Evolutionary conservation across 2,329 filamentous ascomycete genomes (phyloP), one percentile per base, ranked within the genome.

Genomic region (Botrytis squamosa): DNA sequence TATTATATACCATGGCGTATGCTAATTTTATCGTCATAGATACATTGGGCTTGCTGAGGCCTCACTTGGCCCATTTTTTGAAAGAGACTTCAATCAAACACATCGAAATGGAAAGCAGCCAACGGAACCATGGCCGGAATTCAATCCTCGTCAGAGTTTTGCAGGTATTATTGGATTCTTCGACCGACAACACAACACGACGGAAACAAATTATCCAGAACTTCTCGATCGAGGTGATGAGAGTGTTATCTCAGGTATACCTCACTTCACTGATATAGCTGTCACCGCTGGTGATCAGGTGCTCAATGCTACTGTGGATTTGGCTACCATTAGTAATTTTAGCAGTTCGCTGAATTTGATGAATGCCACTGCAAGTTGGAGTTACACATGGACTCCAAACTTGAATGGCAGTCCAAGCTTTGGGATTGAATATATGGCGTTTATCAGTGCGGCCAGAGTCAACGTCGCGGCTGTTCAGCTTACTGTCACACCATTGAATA

Each of bases 101-200:
- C 74, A 77, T 55, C 68, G 44, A 1, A 67, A 75, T 22, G 75
- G 74, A 29, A 59, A 73, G 52, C 64, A 74, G 29, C 60, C 70
- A 20, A 75, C 70, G 14, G 87, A 86, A 75, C 91, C 90, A 7
- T 93, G 91, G 91, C 91, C 91, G 8, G 83, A 93, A 4, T 91
- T 88, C 80, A 87, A 88, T 73, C 83, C 85, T 40, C 85, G 91
- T 36, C 89, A 92, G 80, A 87, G 88, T 0, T 92, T 93, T 79
- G 88, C 88, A 0, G 92, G 90, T 0, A 86, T 93, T 55, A 86
- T 88, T 6, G 91, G 91, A 1, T 93, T 93, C 78, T 92, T 86
- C 81, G 87, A 92, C 76, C 84, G 82, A 2, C 88, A 92, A 79
- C 84, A 85, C 2, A 72, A 67, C 22, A 85, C 86, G 0, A 88